Evolutionary conservation across 345 rosid species (phyloP).

Genomic region (Barbarea vulgaris): DNA sequence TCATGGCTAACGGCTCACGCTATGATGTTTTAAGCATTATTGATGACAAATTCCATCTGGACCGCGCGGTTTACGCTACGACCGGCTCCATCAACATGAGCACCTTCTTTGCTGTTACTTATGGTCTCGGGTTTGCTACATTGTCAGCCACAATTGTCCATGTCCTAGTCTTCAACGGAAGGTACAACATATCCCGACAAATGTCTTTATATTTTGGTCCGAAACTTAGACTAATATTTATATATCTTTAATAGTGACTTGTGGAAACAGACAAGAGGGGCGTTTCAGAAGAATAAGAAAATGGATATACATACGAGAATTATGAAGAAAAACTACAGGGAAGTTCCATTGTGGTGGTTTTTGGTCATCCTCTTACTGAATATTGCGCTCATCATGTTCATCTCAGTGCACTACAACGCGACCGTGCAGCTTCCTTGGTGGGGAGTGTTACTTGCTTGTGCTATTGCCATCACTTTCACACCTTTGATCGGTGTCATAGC

Average conservation of each 20-base stretch:
- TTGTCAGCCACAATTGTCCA: slow-evolving; percentile 74
- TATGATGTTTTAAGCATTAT: slow-evolving; percentile 63
- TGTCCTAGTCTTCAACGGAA: slow-evolving; percentile 71
- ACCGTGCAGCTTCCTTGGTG: slow-evolving; percentile 90
- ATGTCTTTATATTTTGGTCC: background rate
- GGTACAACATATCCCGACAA: slow-evolving; percentile 32
- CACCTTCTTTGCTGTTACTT: slow-evolving; percentile 77
- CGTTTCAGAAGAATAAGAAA: slow-evolving; percentile 52
- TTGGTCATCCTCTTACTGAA: slow-evolving; percentile 52
- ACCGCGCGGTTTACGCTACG: slow-evolving; percentile 50
- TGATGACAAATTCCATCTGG: slow-evolving; percentile 60
- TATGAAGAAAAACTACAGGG: slow-evolving; percentile 66
- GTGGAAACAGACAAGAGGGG: slow-evolving; percentile 60
- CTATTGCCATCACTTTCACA: slow-evolving; percentile 72
- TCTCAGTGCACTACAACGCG: slow-evolving; percentile 60
- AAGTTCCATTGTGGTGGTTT: slow-evolving; percentile 86
- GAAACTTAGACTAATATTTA: background rate
- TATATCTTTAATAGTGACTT: slow-evolving; percentile 50
- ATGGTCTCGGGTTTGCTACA: slow-evolving; percentile 87
- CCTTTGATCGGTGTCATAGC: slow-evolving; percentile 75
- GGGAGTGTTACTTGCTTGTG: slow-evolving; percentile 85
- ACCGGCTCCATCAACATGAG: slow-evolving; percentile 63
- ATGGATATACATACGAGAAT: slow-evolving; percentile 79
- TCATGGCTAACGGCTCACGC: slow-evolving; percentile 52
- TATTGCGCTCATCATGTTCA: slow-evolving; percentile 54